Evolutionary conservation across 2,329 filamentous ascomycete species (phyloP).

Genomic region (Ceratocystis lukuohia): DNA sequence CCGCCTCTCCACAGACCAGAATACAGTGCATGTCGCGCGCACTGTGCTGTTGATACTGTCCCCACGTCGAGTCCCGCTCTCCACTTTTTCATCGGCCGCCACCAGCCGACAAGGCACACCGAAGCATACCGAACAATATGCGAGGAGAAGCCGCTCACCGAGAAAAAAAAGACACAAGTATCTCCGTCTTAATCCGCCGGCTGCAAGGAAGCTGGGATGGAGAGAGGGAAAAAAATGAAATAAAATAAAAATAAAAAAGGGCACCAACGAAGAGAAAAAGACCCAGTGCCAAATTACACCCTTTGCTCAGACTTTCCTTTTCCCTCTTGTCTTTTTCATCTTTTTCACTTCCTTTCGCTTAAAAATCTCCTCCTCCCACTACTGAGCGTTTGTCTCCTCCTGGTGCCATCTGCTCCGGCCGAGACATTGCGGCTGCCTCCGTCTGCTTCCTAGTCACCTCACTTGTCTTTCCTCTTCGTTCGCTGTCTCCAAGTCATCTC

Average conservation of each 20-base stretch:
- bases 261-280: too few relatives aligned
- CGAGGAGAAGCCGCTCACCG: not conserved
- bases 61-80: not conserved
- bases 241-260: too few relatives aligned
- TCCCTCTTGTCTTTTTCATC: not conserved
- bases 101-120: not conserved
- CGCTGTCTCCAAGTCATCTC: not conserved
- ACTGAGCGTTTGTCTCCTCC: not conserved
- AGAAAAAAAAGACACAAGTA: not conserved
- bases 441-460: not conserved
- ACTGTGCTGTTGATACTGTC: not conserved
- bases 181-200: conserved; percentile 17
- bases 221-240: too few relatives aligned
- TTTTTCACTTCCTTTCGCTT: not conserved
- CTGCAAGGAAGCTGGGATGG: not conserved
- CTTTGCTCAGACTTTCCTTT: not conserved
- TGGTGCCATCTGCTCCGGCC: not conserved
- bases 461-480: not conserved
- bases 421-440: not conserved
- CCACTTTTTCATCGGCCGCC: not conserved
- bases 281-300: not conserved
- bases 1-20: too few relatives aligned
- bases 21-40: not conserved
- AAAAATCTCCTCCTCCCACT: not conserved
- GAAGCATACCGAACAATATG: too few relatives aligned